Conservation (phyloP, 2,329 filamentous ascomycete species). For the Arthrobotrys iridis region DNA sequence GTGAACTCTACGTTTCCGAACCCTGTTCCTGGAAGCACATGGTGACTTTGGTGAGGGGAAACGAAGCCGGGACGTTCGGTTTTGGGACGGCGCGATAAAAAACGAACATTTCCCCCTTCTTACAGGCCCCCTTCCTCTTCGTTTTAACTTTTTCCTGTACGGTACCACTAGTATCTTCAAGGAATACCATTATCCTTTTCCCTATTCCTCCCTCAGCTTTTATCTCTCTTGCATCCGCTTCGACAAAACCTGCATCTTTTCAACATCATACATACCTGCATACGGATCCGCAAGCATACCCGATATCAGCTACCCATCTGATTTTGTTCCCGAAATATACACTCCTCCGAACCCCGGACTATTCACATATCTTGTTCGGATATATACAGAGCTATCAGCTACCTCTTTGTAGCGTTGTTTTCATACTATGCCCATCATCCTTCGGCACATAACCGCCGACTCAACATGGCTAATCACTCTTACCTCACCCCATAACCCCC, state of each 20-base stretch:
- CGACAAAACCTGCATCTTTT: slow-evolving; percentile 48
- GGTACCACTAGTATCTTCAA: background rate
- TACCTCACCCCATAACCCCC: slow-evolving; percentile 58
- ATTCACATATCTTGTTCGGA: slow-evolving; percentile 6
- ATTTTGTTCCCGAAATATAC: background rate
- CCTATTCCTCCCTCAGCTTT: background rate
- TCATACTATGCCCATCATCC: slow-evolving; percentile 50
- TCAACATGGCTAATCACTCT: slow-evolving; percentile 55
- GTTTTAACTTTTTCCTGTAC: slow-evolving; percentile 3
- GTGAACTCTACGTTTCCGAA: slow-evolving; percentile 1
- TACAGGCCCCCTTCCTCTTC: slow-evolving; percentile 16
- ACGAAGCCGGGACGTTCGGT: background rate
- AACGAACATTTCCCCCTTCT: slow-evolving; percentile 47
- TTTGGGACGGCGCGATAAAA: slow-evolving; percentile 30
- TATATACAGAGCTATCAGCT: background rate
- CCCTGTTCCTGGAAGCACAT: slow-evolving; percentile 28
- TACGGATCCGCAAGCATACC: slow-evolving; percentile 18
- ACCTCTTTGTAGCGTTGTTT: background rate
- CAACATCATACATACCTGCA: background rate
- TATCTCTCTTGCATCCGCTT: background rate
- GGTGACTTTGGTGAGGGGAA: background rate
- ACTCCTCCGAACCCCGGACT: background rate
- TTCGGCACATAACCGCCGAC: slow-evolving; percentile 55
- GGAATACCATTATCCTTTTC: background rate
- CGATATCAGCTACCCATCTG: slow-evolving; percentile 12